Evolutionary conservation across 2,329 filamentous ascomycete genomes (phyloP), one percentile per base, ranked within the genome.

Genomic region (Colletotrichum sp.): DNA sequence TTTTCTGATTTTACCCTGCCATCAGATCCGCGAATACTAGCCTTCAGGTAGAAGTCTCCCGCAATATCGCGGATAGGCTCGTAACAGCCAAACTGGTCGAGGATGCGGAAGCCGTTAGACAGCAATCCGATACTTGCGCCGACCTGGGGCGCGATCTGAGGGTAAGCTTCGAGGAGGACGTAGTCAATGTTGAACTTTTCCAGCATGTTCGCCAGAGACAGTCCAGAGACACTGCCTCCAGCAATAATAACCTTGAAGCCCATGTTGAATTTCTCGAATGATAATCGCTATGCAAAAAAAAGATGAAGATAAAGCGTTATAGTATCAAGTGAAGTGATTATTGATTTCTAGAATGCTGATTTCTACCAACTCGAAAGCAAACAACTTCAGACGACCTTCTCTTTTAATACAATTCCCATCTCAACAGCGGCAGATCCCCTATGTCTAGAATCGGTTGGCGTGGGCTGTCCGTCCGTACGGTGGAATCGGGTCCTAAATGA

Each of bases 151-250:
- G 85, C 85, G 30, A 90, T 85, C 0, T 84, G 79, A 0, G 77
- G 26, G 55, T 86, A 80, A 0, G 82, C 80, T 77, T 92, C 89
- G 0, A 91, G 82, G 1, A 91, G 75, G 4, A 89, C 74, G 78
- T 87, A 90, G 75, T 90, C 85, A 72, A 91, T 87, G 48, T 80
- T 80, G 48, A 86, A 81, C 66, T 80, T 80, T 73, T 90, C 84
- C 5, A 91, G 84, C 77, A 85, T 84, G 30, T 79, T 79, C 28
- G 80, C 80, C 24, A 82, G 74, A 8, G 78, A 75, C n/a, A 82
- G 79, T 8, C 90, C 90, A 4, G 86, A 83, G n/a, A 90, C 80
- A 61, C 86, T 84, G 8, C 87, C 89, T 21, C 89, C 89, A 2
- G 83, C 86, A 52, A 91, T 89, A 68, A 90, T 80, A 28, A 89